Evolutionary conservation across 345 rosid species (phyloP), one percentile per base, ranked within the genome.

Genomic region (Mallotus nudiflorus): DNA sequence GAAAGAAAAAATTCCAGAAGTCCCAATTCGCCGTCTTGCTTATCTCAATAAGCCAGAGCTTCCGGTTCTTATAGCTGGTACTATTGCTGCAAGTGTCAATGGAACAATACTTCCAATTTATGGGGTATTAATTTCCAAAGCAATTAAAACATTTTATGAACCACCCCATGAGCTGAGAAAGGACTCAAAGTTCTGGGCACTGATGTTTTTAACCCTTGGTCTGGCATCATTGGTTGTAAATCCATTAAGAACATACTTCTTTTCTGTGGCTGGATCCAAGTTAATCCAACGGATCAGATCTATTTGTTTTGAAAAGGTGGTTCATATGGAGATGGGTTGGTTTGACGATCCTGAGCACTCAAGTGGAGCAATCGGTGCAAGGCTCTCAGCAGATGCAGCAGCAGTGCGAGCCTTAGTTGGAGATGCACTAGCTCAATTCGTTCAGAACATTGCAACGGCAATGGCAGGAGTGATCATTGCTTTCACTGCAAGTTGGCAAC

Each of bases 231-330:
- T 91, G 9, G 5, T 91, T 6, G 77, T 81, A 0, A 76, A 12
- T n/a, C n/a, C n/a, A n/a, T n/a, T n/a, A n/a, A n/a, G n/a, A n/a
- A n/a, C n/a, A n/a, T n/a, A n/a, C n/a, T 62, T 91, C 98, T 94
- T 91, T 81, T 78, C 96, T 0, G 70, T 87, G 12, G 98, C 97
- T 5, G 96, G 98, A n/a, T 83, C 85, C 44, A 94, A 82, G 68
- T 62, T 94, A 40, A 84, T 91, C 69, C 85, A 85, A 68, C 73
- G 93, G 69, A 80, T 94, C 50, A 79, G 97, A 69, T 71, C 92
- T 2, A 77, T 85, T 67, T 91, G 98, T 76, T 94, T 91, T 77
- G 90, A 90, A 85, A 94, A 84, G 80, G 97, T 90, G 59, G 86
- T n/a, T n/a, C n/a, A n/a, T n/a, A n/a, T n/a, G n/a, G n/a, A n/a